Conservation (phyloP, 1,139 yeast genomes). For the Hanseniaspora uvarum region DNA sequence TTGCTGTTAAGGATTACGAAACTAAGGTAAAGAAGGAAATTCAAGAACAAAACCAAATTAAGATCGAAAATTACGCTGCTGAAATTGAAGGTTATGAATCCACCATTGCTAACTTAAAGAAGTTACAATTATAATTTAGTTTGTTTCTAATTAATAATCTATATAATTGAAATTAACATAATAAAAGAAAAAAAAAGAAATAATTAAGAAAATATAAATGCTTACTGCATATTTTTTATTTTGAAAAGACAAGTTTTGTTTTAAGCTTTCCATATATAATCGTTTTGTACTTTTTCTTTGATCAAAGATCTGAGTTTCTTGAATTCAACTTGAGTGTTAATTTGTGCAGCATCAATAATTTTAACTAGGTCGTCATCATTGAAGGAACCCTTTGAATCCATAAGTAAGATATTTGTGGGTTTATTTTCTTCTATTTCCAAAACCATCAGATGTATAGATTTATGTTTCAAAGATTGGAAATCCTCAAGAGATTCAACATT, state of each 20-base stretch:
- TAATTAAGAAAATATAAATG: neutral
- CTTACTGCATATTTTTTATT: neutral
- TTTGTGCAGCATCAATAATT: conserved; percentile 31
- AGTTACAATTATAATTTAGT: conserved; percentile 46
- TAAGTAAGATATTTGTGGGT: conserved; percentile 46
- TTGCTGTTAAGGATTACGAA: conserved; percentile 68
- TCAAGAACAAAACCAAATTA: conserved; percentile 60
- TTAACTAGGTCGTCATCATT: conserved; percentile 44
- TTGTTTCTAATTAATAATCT: neutral
- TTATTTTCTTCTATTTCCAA: conserved; percentile 44
- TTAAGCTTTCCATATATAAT: conserved; percentile 24
- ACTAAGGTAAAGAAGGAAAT: conserved; percentile 77
- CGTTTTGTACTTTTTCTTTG: conserved; percentile 40
- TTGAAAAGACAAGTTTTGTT: too few species aligned
- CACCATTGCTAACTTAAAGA: conserved; percentile 65
- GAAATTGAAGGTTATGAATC: conserved; percentile 80
- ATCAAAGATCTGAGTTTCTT: conserved; percentile 39
- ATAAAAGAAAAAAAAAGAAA: neutral
- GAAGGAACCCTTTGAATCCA: conserved; percentile 68
- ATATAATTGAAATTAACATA: too few species aligned
- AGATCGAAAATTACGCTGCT: conserved; percentile 63
- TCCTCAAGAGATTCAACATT: conserved; percentile 33
- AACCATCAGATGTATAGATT: conserved; percentile 59
- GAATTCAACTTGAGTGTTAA: conserved; percentile 29
- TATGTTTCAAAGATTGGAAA: conserved; percentile 27